phyloP scores from a whole-genome alignment of 371 early-diverging fungal genomes.

The Lichtheimia corymbifera region DNA sequence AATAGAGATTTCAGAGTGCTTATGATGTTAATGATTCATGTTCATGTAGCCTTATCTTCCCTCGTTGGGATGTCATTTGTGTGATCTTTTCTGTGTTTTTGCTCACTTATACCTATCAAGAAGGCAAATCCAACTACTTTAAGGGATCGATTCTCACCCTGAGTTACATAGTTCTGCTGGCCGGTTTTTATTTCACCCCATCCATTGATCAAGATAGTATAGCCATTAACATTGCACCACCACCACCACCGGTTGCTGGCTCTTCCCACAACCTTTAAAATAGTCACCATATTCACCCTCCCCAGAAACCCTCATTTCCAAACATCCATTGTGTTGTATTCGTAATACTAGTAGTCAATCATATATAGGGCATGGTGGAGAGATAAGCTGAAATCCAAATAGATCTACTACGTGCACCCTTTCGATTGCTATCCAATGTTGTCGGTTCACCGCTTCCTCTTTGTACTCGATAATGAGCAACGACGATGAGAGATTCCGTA shows the following conservation, averaged over 20 bases:
- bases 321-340: too few species aligned
- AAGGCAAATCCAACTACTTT: constrained; percentile 96
- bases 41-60: constrained; percentile 80
- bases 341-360: too few species aligned
- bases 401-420: too few species aligned
- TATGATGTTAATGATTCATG: too few species aligned
- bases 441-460: too few species aligned
- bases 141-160: constrained; percentile 90
- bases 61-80: constrained; percentile 87
- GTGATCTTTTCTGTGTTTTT: constrained; percentile 90
- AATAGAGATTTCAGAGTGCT: too few species aligned
- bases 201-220: constrained; percentile 20
- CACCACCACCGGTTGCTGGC: neutral
- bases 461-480: neutral
- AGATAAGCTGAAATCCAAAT: too few species aligned
- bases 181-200: constrained; percentile 83
- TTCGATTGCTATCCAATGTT: too few species aligned
- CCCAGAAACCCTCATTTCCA: too few species aligned
- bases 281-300: too few species aligned
- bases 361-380: too few species aligned
- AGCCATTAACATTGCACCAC: constrained; percentile 8
- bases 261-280: neutral
- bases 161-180: constrained; percentile 81
- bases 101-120: constrained; percentile 87
- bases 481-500: constrained; percentile 37